Conservation (phyloP, 208 protist genomes). For the Leishmania guyanensis region DNA sequence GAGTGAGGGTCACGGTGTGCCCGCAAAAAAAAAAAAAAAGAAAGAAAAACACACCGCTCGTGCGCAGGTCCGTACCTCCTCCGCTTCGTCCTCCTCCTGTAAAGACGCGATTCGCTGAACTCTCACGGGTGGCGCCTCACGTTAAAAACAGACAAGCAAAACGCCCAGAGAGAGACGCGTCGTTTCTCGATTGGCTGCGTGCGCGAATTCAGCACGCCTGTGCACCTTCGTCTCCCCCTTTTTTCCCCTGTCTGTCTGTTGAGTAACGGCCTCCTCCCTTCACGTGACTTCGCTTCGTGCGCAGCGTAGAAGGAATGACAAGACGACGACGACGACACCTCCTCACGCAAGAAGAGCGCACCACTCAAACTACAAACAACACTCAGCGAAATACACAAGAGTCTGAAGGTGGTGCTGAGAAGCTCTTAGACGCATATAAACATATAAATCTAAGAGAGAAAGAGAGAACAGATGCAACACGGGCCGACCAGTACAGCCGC, state of each 20-base stretch:
- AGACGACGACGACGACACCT: neutral
- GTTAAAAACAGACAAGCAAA: too few relatives aligned
- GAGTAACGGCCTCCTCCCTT: neutral
- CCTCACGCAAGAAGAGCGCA: neutral
- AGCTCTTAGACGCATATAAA: neutral
- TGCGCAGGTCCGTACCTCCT: neutral
- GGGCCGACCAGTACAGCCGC: neutral
- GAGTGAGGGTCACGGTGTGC: neutral
- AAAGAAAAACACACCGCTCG: neutral
- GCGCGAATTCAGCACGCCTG: too few relatives aligned
- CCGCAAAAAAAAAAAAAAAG: neutral
- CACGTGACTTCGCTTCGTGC: neutral
- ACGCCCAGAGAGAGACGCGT: too few relatives aligned
- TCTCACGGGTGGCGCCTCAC: too few relatives aligned
- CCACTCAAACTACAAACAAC: neutral
- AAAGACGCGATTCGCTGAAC: neutral
- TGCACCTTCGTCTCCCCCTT: too few relatives aligned
- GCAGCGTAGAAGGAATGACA: neutral
- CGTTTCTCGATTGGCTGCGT: too few relatives aligned
- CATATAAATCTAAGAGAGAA: neutral
- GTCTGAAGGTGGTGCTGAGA: neutral
- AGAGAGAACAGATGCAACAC: neutral
- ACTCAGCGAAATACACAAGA: neutral
- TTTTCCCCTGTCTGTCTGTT: too few relatives aligned
- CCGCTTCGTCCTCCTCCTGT: neutral